Base-by-base conservation (phyloP, 2,329 filamentous ascomycete species). In the Xylariaceae sp. region DNA sequence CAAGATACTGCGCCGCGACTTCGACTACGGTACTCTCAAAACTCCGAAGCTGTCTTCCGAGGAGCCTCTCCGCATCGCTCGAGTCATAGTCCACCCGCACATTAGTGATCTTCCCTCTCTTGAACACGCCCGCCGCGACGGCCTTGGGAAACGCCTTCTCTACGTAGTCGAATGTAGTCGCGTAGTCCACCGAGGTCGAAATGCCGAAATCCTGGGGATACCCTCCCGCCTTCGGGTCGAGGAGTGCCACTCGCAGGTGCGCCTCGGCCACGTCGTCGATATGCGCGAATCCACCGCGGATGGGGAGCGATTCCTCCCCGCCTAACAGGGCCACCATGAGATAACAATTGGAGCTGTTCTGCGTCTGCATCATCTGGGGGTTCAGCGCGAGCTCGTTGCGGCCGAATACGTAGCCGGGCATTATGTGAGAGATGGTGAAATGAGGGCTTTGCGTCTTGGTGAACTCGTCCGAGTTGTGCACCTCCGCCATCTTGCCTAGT, bases 271-370 rank as follows among this genome's bases (percentile, higher is more conserved):
- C 45, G 29, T 67, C 65, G 12, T 63, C 63, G 13, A 66, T 47
- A 18, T 66, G 61, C 5, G 47, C 59, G 19, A 57, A 60, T 43
- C 36, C 53, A 19, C 51, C 51, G 21, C 55, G 58, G 2, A 64
- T 41, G 5, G 61, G 56, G 15, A 61, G 56, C 0, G 62, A 60
- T 22, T 55, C 46, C 49, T 64, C 57, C 1, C 22, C 49, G 5
- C 65, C 65, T 30, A 55, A 2, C 30, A 68, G 53, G 8, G 36
- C 61, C 36, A 56, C 36, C 57, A 64, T 55, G 16, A 65, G 49
- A 34, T 65, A 61, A 45, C 61, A 64, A 49, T 67, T 67, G 18
- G 65, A 65, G 55, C 64, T 67, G 49, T 65, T 66, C n/a, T 59
- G 53, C 5, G 56, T 29, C 16, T 49, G 57, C 61, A 66, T 64